Percentiles rank a stretch among this genome's conserved stretches.
Evolutionary conservation across 202 grass and related monocot species (phyloP).

Genomic region (Brachypodium distachyon): DNA sequence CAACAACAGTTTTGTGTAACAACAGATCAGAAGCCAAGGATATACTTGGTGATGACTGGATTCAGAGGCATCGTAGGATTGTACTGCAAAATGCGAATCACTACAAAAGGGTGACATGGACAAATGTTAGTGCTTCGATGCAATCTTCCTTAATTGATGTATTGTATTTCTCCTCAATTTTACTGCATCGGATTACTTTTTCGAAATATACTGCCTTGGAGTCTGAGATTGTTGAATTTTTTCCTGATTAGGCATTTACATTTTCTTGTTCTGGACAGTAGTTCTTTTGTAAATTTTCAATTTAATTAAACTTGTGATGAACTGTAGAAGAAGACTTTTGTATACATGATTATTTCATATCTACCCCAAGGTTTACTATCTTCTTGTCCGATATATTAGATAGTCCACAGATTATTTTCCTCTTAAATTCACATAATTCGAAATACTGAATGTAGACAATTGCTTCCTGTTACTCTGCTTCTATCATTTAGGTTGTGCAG

Average conservation of each 20-base stretch:
- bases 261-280: not conserved
- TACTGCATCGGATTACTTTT: not conserved
- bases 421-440: not conserved
- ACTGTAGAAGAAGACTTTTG: not conserved
- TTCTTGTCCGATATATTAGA: constrained; percentile 2
- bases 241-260: constrained; percentile 12
- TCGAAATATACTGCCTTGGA: no score
- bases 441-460: not conserved
- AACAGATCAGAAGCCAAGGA: constrained; percentile 83
- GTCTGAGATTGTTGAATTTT: no score
- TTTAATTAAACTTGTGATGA: constrained; percentile 11
- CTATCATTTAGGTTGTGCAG: constrained; percentile 53
- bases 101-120: constrained; percentile 79
- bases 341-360: not conserved
- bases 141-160: not conserved
- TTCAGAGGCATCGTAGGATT: constrained; percentile 71
- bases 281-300: not conserved
- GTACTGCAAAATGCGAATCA: constrained; percentile 80
- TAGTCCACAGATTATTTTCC: not conserved
- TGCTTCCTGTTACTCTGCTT: constrained; percentile 9
- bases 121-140: constrained; percentile 42
- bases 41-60: constrained; percentile 83
- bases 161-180: constrained; percentile 10
- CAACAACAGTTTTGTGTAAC: not conserved
- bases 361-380: not conserved